phyloP scores from a whole-genome alignment of 805 yeast species.

The Nakazawaea peltata region DNA sequence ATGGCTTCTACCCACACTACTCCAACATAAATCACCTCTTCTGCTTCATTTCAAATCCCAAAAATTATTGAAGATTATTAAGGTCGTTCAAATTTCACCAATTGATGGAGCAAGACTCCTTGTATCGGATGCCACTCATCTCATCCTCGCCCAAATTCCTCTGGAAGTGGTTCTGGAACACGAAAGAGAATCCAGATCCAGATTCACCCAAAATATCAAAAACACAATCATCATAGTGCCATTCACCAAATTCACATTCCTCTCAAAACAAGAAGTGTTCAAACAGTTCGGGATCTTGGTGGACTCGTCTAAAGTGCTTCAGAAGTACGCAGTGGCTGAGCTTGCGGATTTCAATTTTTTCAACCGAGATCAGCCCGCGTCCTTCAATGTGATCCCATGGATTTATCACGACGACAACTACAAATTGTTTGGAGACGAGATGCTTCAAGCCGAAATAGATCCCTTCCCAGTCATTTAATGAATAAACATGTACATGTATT shows the following conservation, averaged over 20 bases:
- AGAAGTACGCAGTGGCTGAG: slow-evolving; percentile 6
- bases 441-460: slow-evolving; percentile 6
- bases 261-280: slow-evolving; percentile 12
- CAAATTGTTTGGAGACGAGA: slow-evolving; percentile 2
- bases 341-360: slow-evolving; percentile 9
- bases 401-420: slow-evolving; percentile 3
- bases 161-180: slow-evolving; percentile 15
- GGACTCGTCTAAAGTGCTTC: slow-evolving; percentile 2
- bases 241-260: slow-evolving; percentile 21
- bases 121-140: slow-evolving; percentile 9
- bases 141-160: slow-evolving; percentile 10
- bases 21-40: background rate
- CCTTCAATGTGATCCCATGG: slow-evolving; percentile 9
- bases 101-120: slow-evolving; percentile 5
- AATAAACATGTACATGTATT: too few species aligned
- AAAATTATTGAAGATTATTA: slow-evolving; percentile 3
- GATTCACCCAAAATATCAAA: slow-evolving; percentile 26
- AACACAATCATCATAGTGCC: slow-evolving; percentile 22
- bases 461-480: slow-evolving; percentile 7
- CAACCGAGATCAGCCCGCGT: slow-evolving; percentile 15
- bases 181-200: slow-evolving; percentile 23
- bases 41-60: background rate
- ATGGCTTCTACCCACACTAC: slow-evolving; percentile 1
- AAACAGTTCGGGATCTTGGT: slow-evolving; percentile 7
- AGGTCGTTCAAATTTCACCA: slow-evolving; percentile 3